Percentiles rank a stretch among this genome's conserved stretches.
Evolutionary conservation across 129 eudicot genomes (phyloP).

Genomic region (Chrysanthemum lavandulifolium): DNA sequence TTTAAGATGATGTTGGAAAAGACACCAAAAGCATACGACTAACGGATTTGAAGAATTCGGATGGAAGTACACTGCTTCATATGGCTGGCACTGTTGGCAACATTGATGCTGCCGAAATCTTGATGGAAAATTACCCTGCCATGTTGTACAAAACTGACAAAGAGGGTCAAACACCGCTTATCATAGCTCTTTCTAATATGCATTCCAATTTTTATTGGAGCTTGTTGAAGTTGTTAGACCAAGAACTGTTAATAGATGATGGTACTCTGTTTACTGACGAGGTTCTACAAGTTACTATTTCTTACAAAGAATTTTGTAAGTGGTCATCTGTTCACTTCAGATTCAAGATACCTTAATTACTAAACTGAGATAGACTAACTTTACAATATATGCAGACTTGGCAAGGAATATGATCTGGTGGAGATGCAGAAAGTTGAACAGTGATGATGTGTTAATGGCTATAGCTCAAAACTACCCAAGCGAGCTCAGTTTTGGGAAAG

Average conservation of each 20-base stretch:
- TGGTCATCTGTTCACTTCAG: neutral
- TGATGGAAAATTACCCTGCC: neutral
- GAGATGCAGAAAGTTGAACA: neutral
- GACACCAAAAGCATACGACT: neutral
- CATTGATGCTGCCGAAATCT: constrained; percentile 2
- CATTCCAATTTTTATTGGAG: neutral
- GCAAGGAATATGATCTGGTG: neutral
- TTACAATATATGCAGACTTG: neutral
- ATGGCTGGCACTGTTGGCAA: constrained; percentile 25
- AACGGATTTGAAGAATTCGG: neutral
- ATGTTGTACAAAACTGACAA: constrained; percentile 8
- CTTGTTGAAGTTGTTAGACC: neutral
- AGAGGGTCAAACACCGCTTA: constrained; percentile 2
- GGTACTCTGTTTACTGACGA: neutral
- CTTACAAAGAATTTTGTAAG: constrained; percentile 6
- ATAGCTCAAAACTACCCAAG: constrained; percentile 1
- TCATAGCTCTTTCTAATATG: constrained; percentile 5
- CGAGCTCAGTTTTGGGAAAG: neutral
- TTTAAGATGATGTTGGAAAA: neutral
- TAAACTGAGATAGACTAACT: neutral
- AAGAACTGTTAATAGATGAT: neutral
- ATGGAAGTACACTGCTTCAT: constrained; percentile 19
- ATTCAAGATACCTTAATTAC: neutral
- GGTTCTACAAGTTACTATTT: constrained; percentile 5
- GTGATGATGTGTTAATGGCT: neutral